These are phyloP conservation scores for Alternaria atra DNA, from an alignment of 2,329 filamentous ascomycete species.

Conservation along the genomic window DNA sequence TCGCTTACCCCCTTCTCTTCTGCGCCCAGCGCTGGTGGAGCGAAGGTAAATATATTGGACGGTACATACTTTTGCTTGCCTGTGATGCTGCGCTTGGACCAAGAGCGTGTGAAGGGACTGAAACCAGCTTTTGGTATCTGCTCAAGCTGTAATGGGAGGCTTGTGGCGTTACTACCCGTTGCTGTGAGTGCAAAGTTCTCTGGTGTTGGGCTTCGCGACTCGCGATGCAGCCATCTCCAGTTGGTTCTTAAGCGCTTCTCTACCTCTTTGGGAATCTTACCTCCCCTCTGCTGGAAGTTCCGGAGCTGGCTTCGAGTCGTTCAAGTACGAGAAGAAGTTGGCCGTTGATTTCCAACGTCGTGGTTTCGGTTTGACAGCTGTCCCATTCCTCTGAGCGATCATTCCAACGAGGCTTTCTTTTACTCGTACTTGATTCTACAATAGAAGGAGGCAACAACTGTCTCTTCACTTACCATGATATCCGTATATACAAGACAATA, in stretches of 20 bases:
- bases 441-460: background rate
- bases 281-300: background rate
- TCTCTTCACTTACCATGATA: background rate
- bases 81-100: background rate
- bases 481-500: background rate
- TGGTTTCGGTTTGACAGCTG: background rate
- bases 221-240: background rate
- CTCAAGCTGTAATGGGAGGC: background rate
- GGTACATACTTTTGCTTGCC: constrained; percentile 47
- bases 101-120: background rate
- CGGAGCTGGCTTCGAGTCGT: background rate
- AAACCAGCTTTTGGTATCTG: background rate
- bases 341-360: background rate
- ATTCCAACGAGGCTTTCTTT: background rate
- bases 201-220: background rate
- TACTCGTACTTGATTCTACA: background rate
- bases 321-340: background rate
- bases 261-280: background rate
- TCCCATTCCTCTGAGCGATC: background rate
- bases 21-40: constrained; percentile 51
- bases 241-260: background rate
- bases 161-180: background rate
- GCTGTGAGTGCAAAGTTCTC: background rate
- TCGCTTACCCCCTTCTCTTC: constrained; percentile 68
- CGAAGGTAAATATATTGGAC: constrained; percentile 59